Evolutionary conservation across 176 grass and related monocot species (phyloP).

Genomic region (Musa itinerans): DNA sequence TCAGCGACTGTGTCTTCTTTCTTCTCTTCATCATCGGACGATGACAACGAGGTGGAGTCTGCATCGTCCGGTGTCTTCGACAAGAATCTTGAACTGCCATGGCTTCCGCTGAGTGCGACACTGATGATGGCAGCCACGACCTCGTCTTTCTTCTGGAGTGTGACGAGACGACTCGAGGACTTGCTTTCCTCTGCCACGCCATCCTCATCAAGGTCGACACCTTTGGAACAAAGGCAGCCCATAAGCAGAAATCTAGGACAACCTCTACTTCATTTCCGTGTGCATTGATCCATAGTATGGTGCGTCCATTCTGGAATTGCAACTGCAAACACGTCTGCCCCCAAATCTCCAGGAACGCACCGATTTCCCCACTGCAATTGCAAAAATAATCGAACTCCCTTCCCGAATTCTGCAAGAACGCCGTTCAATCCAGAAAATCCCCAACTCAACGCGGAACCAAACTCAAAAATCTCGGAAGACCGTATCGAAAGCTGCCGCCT

Average conservation of each 20-base stretch:
- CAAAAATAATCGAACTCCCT: neutral
- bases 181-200: neutral
- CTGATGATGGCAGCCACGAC: neutral
- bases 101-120: neutral
- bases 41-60: conserved; percentile 16
- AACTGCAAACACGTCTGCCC: neutral
- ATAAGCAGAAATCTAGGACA: conserved; percentile 7
- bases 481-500: neutral
- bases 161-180: conserved; percentile 9
- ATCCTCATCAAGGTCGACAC: neutral
- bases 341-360: neutral
- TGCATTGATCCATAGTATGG: neutral
- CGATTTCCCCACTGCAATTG: too few species aligned
- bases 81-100: neutral
- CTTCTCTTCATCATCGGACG: neutral
- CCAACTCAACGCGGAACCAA: neutral
- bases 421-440: neutral
- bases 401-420: neutral
- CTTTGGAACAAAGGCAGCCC: conserved; percentile 22
- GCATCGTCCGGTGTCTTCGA: neutral
- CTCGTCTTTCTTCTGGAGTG: conserved; percentile 1
- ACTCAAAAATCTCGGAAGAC: neutral
- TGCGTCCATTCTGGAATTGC: neutral
- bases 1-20: conserved; percentile 15
- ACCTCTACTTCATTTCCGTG: conserved; percentile 3